Base-by-base conservation (phyloP, 805 yeast genomes). In the Wickerhamomyces canadensis region DNA sequence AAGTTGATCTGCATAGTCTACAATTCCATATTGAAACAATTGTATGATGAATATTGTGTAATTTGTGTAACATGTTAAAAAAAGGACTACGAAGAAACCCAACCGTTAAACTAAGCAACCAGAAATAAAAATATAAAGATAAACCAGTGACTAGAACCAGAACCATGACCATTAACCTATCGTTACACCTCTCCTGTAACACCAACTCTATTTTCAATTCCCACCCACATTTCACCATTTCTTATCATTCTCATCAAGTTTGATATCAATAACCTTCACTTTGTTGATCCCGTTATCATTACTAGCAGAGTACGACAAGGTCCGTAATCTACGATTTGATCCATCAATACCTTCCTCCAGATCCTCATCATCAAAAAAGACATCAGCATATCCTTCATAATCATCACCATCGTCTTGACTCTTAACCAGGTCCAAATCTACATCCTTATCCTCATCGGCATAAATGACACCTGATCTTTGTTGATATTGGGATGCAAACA, bases 401-500 rank as follows among this genome's bases (percentile, higher is more conserved):
- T 31, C 26, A 2, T 29, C 35, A 14, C 31, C 38, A 14, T 24
- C 35, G 4, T 35, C 35, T 19, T 31, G n/a, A n/a, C n/a, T n/a
- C n/a, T n/a, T n/a, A n/a, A n/a, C n/a, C n/a, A n/a, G n/a, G n/a
- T n/a, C n/a, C n/a, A n/a, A n/a, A n/a, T n/a, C n/a, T n/a, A n/a
- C n/a, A n/a, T n/a, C 44, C 32, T 54, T 57, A 11, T 53, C 57
- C 27, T 51, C 51, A 4, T 57, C 61, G 39, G 57, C 67, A 38
- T 57, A 64, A 4, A 64, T 48, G 1, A 63, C 58, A 14, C 68
- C 69, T 33, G 67, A 57, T 31, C 58, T 61, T 40, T 82, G 89
- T 50, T 80, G 84, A 54, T 76, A 78, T 21, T 80, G 78, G 2
- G 80, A 67, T 3, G 87, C 89, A 66, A 81, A 83, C 32, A 81